These are phyloP conservation scores for Colletotrichum siamense DNA, from an alignment of 2,329 filamentous ascomycete genomes.

Conservation along the genomic window DNA sequence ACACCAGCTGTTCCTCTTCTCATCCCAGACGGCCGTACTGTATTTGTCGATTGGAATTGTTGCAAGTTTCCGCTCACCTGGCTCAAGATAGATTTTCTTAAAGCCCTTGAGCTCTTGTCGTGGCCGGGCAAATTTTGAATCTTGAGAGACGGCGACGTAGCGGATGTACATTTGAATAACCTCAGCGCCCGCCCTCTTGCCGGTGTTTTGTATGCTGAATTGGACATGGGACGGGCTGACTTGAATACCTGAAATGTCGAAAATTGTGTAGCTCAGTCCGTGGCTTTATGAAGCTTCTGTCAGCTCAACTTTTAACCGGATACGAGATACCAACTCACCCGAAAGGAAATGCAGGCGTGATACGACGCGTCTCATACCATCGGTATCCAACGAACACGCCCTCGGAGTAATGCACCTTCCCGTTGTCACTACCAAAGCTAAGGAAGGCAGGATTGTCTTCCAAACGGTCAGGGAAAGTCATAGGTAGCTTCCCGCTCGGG, in stretches of 20 bases:
- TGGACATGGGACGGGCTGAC: slow-evolving; percentile 44
- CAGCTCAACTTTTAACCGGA: background rate
- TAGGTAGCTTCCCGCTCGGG: slow-evolving; percentile 76
- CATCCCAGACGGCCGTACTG: slow-evolving; percentile 73
- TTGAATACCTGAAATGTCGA: slow-evolving; percentile 52
- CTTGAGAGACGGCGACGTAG: slow-evolving; percentile 38
- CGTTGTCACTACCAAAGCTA: slow-evolving; percentile 69
- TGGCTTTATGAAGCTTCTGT: slow-evolving; percentile 43
- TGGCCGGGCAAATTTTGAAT: slow-evolving; percentile 50
- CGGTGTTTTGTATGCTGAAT: slow-evolving; percentile 60
- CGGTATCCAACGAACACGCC: slow-evolving; percentile 77
- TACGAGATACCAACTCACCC: slow-evolving; percentile 30
- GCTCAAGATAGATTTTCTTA: slow-evolving; percentile 61
- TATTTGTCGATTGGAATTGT: slow-evolving; percentile 66
- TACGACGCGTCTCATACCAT: slow-evolving; percentile 69
- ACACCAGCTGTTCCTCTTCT: slow-evolving; percentile 69
- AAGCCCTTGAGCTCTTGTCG: slow-evolving; percentile 64
- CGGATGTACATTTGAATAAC: slow-evolving; percentile 54
- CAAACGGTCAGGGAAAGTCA: slow-evolving; percentile 69
- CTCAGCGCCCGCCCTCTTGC: slow-evolving; percentile 48
- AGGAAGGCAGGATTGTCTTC: slow-evolving; percentile 74
- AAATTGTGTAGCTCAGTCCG: slow-evolving; percentile 74
- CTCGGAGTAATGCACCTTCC: slow-evolving; percentile 72
- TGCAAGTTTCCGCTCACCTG: slow-evolving; percentile 62
- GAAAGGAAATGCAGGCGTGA: slow-evolving; percentile 69